A percentile compares a stretch with the other conserved stretches of the same genome.
phyloP scores from a whole-genome alignment of 345 rosid genomes.

The Aquilaria sinensis region DNA sequence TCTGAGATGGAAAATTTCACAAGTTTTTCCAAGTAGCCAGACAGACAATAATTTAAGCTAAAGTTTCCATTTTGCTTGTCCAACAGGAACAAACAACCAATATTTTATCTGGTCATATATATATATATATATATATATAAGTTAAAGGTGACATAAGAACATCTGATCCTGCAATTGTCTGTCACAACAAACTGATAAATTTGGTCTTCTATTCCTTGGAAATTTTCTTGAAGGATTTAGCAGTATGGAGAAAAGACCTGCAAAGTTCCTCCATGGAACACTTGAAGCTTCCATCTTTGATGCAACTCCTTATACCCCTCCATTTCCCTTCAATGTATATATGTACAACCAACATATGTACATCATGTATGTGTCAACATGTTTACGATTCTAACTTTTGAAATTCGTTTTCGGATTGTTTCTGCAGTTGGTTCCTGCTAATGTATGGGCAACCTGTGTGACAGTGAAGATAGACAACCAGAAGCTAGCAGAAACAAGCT shows the following conservation, averaged over 20 bases:
- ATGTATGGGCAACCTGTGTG: conserved; percentile 59
- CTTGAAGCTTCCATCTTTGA: conserved; percentile 77
- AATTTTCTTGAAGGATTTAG: neutral
- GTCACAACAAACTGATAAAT: neutral
- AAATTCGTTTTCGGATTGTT: neutral
- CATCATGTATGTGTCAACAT: neutral
- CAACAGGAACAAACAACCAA: conserved; percentile 1
- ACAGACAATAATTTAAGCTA: conserved; percentile 21
- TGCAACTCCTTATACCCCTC: conserved; percentile 57
- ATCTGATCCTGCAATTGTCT: neutral
- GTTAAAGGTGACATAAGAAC: neutral
- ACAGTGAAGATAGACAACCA: conserved; percentile 58
- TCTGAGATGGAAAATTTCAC: conserved; percentile 17
- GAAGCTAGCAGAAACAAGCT: conserved; percentile 64
- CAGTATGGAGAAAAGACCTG: conserved; percentile 30
- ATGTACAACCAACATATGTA: neutral
- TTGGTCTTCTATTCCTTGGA: neutral
- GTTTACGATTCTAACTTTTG: neutral
- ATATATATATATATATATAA: conserved; percentile 14
- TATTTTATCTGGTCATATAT: conserved; percentile 16
- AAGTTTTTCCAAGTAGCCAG: conserved; percentile 31
- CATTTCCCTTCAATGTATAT: conserved; percentile 70
- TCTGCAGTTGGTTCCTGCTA: conserved; percentile 42
- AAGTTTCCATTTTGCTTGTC: conserved; percentile 31
- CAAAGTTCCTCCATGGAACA: conserved; percentile 73